Conservation (phyloP, 202 grass and related monocot genomes). For the Setaria viridis region DNA sequence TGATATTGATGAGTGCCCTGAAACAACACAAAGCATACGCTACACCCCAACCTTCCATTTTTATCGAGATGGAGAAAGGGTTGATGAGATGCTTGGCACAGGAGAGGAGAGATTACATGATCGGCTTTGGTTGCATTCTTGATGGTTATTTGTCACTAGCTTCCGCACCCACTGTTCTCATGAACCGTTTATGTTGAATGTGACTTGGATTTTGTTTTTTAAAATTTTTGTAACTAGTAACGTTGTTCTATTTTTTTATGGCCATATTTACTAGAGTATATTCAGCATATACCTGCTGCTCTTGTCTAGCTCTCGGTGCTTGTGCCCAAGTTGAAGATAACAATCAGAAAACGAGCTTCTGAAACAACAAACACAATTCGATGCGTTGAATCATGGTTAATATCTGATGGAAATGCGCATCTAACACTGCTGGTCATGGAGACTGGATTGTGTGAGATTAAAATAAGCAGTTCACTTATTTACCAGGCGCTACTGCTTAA, state of each 20-base stretch:
- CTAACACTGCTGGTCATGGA: not conserved
- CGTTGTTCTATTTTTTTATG: not conserved
- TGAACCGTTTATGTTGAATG: slow-evolving; percentile 17
- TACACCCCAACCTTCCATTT: slow-evolving; percentile 96
- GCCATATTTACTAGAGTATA: not conserved
- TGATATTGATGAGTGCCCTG: slow-evolving; percentile 86
- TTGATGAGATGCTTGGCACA: slow-evolving; percentile 85
- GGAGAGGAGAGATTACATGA: slow-evolving; percentile 89
- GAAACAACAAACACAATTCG: not conserved
- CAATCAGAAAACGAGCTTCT: not conserved
- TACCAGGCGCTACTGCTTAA: no score
- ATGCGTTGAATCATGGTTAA: not conserved
- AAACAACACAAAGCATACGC: slow-evolving; percentile 77
- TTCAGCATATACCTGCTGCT: not conserved
- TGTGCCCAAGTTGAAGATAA: not conserved
- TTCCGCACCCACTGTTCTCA: slow-evolving; percentile 14
- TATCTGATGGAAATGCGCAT: not conserved
- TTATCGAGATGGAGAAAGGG: slow-evolving; percentile 77
- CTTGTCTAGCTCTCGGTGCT: not conserved
- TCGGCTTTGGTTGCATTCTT: slow-evolving; percentile 92
- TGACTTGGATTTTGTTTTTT: not conserved
- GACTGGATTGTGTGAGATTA: not conserved
- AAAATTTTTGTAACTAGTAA: not conserved
- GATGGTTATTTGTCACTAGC: slow-evolving; percentile 15
- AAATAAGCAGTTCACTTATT: no score